Conservation (phyloP, 345 rosid genomes). For the Trapa incisa region DNA sequence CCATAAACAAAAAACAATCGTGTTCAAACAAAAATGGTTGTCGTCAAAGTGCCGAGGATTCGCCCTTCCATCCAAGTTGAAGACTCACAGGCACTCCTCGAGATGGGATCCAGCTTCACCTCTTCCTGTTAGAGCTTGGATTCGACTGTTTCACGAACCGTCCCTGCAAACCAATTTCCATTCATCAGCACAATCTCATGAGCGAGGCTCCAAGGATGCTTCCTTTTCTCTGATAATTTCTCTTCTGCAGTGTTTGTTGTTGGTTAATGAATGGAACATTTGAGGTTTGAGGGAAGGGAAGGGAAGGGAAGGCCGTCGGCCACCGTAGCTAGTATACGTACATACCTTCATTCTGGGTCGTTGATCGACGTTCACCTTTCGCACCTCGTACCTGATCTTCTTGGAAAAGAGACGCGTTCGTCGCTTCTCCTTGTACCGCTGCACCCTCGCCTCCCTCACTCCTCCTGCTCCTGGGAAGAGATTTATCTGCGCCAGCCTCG, state of each 20-base stretch:
- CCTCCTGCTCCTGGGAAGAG: slow-evolving; percentile 55
- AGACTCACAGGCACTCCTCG: too few species aligned
- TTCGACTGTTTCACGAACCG: slow-evolving; percentile 43
- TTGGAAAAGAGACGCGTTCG: slow-evolving; percentile 74
- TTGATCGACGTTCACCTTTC: slow-evolving; percentile 78
- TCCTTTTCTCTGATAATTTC: neutral
- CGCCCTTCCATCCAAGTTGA: too few species aligned
- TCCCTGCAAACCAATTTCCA: slow-evolving; percentile 24
- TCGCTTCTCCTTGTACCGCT: slow-evolving; percentile 86
- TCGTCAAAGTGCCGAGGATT: too few species aligned
- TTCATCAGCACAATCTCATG: neutral
- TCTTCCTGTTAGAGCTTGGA: slow-evolving; percentile 14
- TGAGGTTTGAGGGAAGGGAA: too few species aligned
- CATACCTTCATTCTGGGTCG: slow-evolving; percentile 86
- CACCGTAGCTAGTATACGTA: neutral
- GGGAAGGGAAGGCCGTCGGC: too few species aligned
- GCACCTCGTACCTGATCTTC: slow-evolving; percentile 83
- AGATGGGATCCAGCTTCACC: slow-evolving; percentile 1
- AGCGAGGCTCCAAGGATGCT: neutral
- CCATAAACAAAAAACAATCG: too few species aligned
- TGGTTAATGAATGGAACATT: too few species aligned
- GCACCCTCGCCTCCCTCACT: slow-evolving; percentile 72
- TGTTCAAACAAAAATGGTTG: too few species aligned
- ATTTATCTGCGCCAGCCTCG: slow-evolving; percentile 66
- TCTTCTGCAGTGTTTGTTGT: neutral